Percentiles rank a stretch among this genome's conserved stretches.
These are phyloP conservation scores for Ustilago cynodontis DNA, from an alignment of 1,284 basidiomycete genomes.

Conservation along the genomic window DNA sequence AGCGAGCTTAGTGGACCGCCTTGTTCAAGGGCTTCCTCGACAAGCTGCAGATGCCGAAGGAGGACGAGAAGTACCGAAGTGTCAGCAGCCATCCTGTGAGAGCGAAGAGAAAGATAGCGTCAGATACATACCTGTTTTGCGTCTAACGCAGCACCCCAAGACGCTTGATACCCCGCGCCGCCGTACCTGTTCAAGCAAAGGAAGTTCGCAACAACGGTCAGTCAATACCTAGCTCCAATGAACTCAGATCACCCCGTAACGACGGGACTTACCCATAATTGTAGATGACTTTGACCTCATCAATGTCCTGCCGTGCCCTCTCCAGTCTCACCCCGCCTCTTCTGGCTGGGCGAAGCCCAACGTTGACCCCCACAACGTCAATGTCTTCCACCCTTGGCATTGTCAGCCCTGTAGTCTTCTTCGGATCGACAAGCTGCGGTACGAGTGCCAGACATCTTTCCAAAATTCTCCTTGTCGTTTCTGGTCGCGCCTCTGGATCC, in stretches of 20 bases:
- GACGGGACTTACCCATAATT: slow-evolving; percentile 33
- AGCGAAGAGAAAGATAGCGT: too few relatives aligned
- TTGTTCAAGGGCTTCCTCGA: slow-evolving; percentile 24
- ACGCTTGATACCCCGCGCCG: slow-evolving; percentile 60
- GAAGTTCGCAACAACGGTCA: background rate
- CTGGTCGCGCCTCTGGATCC: slow-evolving; percentile 27
- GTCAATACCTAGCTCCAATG: background rate
- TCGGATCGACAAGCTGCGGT: slow-evolving; percentile 38
- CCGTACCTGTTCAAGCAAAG: slow-evolving; percentile 29
- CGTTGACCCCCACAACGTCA: slow-evolving; percentile 50
- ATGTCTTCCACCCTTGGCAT: slow-evolving; percentile 40
- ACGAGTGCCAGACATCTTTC: slow-evolving; percentile 38
- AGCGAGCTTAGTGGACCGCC: background rate
- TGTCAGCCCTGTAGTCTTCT: background rate
- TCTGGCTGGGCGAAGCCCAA: slow-evolving; percentile 58
- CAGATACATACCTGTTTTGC: slow-evolving; percentile 31
- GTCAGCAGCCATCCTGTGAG: background rate
- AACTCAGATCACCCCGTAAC: background rate
- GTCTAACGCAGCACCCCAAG: slow-evolving; percentile 60
- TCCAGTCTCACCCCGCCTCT: slow-evolving; percentile 53
- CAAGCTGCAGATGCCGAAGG: slow-evolving; percentile 14
- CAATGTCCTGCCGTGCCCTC: slow-evolving; percentile 17
- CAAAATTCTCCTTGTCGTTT: slow-evolving; percentile 56
- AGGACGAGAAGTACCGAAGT: background rate
- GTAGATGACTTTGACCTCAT: slow-evolving; percentile 34